Conservation (phyloP, 202 grass and related monocot genomes). For the Carex sylvatica region DNA sequence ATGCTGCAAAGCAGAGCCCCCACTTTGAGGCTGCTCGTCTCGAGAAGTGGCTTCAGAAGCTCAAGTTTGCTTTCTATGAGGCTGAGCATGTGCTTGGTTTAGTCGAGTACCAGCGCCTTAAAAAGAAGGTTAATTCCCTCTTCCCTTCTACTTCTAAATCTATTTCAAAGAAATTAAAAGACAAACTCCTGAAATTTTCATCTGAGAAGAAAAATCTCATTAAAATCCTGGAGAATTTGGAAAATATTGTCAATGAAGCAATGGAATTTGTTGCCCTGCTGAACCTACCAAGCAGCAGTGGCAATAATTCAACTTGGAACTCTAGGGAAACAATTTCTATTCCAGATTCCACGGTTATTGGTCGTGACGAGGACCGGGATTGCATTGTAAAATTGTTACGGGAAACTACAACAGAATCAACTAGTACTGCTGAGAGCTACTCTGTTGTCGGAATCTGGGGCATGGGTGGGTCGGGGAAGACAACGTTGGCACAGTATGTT, state of each 20-base stretch:
- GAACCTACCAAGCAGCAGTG: background rate
- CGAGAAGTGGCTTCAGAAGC: conserved; percentile 19
- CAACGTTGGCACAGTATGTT: conserved; percentile 32
- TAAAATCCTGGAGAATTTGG: background rate
- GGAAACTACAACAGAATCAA: background rate
- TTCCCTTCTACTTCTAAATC: background rate
- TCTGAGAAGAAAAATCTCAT: background rate
- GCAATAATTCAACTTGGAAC: background rate
- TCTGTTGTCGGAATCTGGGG: conserved; percentile 28
- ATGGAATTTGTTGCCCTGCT: background rate
- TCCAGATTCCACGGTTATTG: background rate
- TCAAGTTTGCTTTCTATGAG: conserved; percentile 25
- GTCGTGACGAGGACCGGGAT: background rate
- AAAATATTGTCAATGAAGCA: background rate
- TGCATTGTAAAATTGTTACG: conserved; percentile 10
- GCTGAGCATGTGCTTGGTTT: conserved; percentile 22
- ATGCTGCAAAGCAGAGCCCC: background rate
- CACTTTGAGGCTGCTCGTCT: background rate
- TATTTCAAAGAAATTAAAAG: background rate
- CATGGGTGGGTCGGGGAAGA: conserved; percentile 28
- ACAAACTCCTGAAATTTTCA: background rate
- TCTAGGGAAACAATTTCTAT: background rate
- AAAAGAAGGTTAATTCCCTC: background rate
- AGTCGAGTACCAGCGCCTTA: conserved; percentile 16
- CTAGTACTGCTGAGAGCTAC: conserved; percentile 20